Evolutionary conservation across 2,329 filamentous ascomycete species (phyloP).

Genomic region (Aschersonia sp.): DNA sequence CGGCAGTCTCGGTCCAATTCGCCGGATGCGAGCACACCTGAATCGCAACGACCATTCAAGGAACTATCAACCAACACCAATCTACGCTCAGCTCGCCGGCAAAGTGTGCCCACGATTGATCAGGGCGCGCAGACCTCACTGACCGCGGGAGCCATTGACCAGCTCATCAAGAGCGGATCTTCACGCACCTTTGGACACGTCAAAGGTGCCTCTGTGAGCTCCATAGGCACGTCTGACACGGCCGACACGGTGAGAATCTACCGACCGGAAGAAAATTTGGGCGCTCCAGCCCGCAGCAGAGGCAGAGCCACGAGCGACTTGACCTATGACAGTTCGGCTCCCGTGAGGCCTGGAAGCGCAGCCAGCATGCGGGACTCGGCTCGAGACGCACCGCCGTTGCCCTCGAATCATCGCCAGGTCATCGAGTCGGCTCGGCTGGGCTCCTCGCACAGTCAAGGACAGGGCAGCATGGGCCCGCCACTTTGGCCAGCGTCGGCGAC

Average conservation of each 20-base stretch:
- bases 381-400: slow-evolving; percentile 53
- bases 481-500: slow-evolving; percentile 62
- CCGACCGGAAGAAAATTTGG: slow-evolving; percentile 34
- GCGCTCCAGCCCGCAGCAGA: slow-evolving; percentile 24
- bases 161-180: slow-evolving; percentile 42
- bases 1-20: slow-evolving; percentile 33
- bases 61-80: slow-evolving; percentile 47
- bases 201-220: slow-evolving; percentile 21
- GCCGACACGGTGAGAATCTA: slow-evolving; percentile 27
- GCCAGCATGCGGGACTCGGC: slow-evolving; percentile 42
- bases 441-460: slow-evolving; percentile 30
- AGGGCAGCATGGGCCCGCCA: slow-evolving; percentile 67
- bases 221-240: slow-evolving; percentile 20
- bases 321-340: slow-evolving; percentile 18
- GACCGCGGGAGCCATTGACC: slow-evolving; percentile 70
- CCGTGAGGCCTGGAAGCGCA: slow-evolving; percentile 55
- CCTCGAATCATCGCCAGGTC: slow-evolving; percentile 65
- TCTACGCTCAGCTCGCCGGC: slow-evolving; percentile 24
- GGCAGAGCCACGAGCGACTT: slow-evolving; percentile 23
- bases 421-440: slow-evolving; percentile 64
- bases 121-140: slow-evolving; percentile 71
- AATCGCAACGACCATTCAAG: slow-evolving; percentile 43
- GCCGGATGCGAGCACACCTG: slow-evolving; percentile 29
- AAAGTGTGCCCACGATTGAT: slow-evolving; percentile 38
- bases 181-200: slow-evolving; percentile 12